A percentile compares a stretch with the other conserved stretches of the same genome.
Conservation (phyloP, 1,284 basidiomycete species). For the Athelia sp. region DNA sequence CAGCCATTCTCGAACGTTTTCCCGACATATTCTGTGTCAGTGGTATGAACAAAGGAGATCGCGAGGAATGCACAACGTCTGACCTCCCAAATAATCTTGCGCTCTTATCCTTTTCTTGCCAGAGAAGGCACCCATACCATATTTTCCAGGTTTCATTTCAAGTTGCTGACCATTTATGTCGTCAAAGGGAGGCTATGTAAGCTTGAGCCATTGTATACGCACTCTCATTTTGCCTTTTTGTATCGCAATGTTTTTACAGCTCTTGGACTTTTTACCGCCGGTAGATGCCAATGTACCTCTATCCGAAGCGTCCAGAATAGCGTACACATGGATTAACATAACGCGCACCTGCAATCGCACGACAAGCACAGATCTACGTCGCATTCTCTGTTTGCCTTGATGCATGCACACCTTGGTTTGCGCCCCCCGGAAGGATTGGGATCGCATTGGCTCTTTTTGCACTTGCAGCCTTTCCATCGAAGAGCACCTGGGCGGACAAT, state of each 20-base stretch:
- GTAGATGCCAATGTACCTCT: too few species aligned
- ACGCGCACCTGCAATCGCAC: neutral
- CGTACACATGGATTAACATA: neutral
- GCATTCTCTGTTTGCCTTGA: constrained; percentile 3
- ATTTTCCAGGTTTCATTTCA: constrained; percentile 1
- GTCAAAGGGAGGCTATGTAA: neutral
- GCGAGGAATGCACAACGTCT: neutral
- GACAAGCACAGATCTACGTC: neutral
- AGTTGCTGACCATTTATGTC: neutral
- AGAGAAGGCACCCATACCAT: neutral
- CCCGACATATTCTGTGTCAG: neutral
- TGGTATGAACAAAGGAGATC: too few species aligned
- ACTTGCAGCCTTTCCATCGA: constrained; percentile 2
- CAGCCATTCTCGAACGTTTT: neutral
- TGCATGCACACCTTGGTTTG: constrained; percentile 1
- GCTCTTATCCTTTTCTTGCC: neutral
- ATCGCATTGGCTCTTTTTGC: neutral
- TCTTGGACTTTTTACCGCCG: neutral
- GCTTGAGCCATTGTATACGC: neutral
- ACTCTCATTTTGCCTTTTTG: neutral
- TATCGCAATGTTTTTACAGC: neutral
- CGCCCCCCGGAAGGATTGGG: neutral
- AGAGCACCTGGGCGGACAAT: neutral
- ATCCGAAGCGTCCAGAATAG: too few species aligned
- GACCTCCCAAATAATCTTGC: neutral